Evolutionary conservation across 345 rosid species (phyloP), one percentile per base, ranked within the genome.

Genomic region (Microthlaspi erraticum): DNA sequence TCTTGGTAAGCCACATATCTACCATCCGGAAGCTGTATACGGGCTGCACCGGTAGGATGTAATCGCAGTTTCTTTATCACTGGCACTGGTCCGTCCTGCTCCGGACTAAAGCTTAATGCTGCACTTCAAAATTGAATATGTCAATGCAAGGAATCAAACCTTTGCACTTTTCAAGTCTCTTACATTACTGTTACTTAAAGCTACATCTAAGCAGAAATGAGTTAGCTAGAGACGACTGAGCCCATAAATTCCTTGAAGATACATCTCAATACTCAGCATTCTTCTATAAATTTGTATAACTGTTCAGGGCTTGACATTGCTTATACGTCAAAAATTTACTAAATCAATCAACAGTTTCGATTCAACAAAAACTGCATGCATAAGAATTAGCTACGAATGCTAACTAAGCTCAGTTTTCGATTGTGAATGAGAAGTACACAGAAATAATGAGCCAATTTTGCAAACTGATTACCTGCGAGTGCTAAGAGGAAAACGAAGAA

Each of bases 11-110:
- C 98, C 64, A 88, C 64, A 55, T 77, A 79, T 80, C 98, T 85
- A 44, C 96, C 98, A 82, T 93, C 97, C 5, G 97, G 97, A 80
- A 93, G 96, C 76, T 72, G 75, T 53, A 90, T 63, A 16, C 84
- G 85, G 18, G 63, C 70, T 23, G 94, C 98, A 62, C 68, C 45
- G 7, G 93, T 81, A 76, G 89, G 93, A 82, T 93, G 93, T 61
- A 79, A 19, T 13, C 82, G 80, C 81, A 90, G 76, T 77, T 80
- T 85, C 51, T 0, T 64, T 17, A 72, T 46, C 84, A 81, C 80
- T 1, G 64, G 56, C 46, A 73, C 70, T 45, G 74, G 48, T 46
- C 72, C 79, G 59, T 81, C 78, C 2, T 71, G 19, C 74, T 78
- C 70, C 8, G 71, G 62, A 43, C 83, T 88, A 65, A 87, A 79